A percentile compares a stretch with the other conserved stretches of the same genome.
These are phyloP conservation scores for Globisporangium yorkense DNA, from an alignment of 352 stramenopile species.

Conservation along the genomic window DNA sequence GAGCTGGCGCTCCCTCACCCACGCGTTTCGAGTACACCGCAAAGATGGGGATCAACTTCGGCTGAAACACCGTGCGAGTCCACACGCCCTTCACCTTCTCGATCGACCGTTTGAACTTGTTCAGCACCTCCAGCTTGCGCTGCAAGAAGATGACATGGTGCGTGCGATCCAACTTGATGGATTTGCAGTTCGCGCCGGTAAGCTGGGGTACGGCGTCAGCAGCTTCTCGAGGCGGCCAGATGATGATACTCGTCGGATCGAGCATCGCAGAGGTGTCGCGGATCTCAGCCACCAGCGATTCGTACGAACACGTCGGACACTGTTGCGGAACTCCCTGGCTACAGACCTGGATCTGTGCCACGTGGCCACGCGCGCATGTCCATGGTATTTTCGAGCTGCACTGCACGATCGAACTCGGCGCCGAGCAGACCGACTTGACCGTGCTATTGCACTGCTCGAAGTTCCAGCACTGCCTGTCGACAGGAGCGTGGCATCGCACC, in stretches of 20 bases:
- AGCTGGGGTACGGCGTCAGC: conserved; percentile 2
- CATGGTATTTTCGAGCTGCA: conserved; percentile 35
- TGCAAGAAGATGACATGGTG: conserved; percentile 33
- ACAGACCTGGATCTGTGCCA: conserved; percentile 36
- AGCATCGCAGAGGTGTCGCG: conserved; percentile 2
- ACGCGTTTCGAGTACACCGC: conserved; percentile 5
- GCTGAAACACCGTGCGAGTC: conserved; percentile 34
- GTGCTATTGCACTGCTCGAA: conserved; percentile 26
- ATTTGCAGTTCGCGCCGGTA: not conserved
- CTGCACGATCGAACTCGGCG: conserved; percentile 16
- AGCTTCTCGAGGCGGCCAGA: conserved; percentile 9
- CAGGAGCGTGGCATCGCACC: conserved; percentile 23
- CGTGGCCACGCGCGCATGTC: conserved; percentile 33
- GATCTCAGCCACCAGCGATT: conserved; percentile 25
- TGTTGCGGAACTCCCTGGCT: conserved; percentile 36
- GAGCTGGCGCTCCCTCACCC: not conserved
- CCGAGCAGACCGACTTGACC: conserved; percentile 19
- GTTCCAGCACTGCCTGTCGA: conserved; percentile 64
- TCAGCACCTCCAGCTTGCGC: conserved; percentile 41
- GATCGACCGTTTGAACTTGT: conserved; percentile 30
- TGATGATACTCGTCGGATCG: not conserved
- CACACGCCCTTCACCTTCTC: conserved; percentile 31
- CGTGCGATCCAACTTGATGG: conserved; percentile 17
- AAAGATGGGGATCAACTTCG: conserved; percentile 26
- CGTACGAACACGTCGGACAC: conserved; percentile 43